A percentile compares a stretch with the other conserved stretches of the same genome.
These are phyloP conservation scores for Talaromyces sp. DNA, from an alignment of 2,329 filamentous ascomycete species.

Conservation along the genomic window DNA sequence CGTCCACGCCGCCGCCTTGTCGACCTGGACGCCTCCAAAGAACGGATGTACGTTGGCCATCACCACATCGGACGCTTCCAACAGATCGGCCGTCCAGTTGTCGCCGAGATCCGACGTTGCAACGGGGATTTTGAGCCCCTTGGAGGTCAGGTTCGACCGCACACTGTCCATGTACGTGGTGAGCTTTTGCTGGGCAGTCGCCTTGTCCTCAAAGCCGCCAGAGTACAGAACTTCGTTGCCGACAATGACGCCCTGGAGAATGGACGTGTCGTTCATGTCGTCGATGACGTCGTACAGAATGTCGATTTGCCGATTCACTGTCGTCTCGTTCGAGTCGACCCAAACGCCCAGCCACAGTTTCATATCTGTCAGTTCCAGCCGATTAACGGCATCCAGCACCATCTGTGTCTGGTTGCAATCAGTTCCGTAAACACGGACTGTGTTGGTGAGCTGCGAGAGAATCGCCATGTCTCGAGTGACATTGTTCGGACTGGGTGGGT, in stretches of 20 bases:
- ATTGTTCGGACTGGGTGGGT: conserved; percentile 87
- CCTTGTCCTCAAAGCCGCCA: conserved; percentile 36
- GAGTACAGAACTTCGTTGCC: conserved; percentile 61
- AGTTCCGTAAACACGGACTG: conserved; percentile 83
- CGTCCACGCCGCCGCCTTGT: conserved; percentile 72
- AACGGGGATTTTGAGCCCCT: conserved; percentile 66
- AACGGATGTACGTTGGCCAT: conserved; percentile 98
- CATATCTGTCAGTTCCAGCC: conserved; percentile 65
- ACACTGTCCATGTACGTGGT: conserved; percentile 62
- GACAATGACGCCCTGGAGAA: conserved; percentile 58
- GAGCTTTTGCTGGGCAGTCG: conserved; percentile 63
- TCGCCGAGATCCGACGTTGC: conserved; percentile 86
- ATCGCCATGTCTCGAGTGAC: conserved; percentile 87
- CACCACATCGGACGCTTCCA: conserved; percentile 69
- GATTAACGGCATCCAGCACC: conserved; percentile 75
- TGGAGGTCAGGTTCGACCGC: conserved; percentile 63
- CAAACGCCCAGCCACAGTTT: conserved; percentile 95
- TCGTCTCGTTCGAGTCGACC: conserved; percentile 78
- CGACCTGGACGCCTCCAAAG: conserved; percentile 71
- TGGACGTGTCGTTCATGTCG: conserved; percentile 33
- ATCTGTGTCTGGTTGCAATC: conserved; percentile 98
- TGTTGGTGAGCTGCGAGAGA: conserved; percentile 82
- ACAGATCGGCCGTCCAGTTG: conserved; percentile 71
- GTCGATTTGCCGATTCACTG: conserved; percentile 72
- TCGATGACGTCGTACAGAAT: conserved; percentile 84